These are phyloP conservation scores for Trametes versicolor DNA, from an alignment of 1,284 basidiomycete genomes.

Conservation along the genomic window DNA sequence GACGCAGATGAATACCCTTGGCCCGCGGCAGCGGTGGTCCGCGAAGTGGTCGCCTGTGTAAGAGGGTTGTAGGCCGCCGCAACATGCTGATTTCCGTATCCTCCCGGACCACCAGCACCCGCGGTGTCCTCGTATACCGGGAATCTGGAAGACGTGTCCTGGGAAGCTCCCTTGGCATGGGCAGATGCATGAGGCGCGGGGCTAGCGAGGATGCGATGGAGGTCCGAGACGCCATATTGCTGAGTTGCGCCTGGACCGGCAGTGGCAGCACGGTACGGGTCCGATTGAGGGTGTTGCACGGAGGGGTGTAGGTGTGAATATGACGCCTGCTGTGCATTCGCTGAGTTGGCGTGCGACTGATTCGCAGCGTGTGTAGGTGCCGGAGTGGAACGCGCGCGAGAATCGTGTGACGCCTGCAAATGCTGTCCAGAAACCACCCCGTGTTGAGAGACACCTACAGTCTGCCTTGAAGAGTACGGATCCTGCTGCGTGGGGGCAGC, in stretches of 20 bases:
- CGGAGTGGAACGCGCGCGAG: constrained; percentile 23
- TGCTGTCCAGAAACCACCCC: not conserved
- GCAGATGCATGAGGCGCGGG: constrained; percentile 3
- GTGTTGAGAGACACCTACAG: not conserved
- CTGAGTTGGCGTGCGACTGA: constrained; percentile 4
- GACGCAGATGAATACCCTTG: constrained; percentile 23
- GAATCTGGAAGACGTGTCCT: constrained; percentile 26
- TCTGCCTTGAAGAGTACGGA: constrained; percentile 14
- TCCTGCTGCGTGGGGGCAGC: constrained; percentile 22
- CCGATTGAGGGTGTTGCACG: constrained; percentile 6
- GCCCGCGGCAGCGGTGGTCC: constrained; percentile 2
- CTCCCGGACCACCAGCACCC: not conserved
- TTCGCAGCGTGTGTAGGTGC: constrained; percentile 8
- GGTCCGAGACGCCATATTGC: constrained; percentile 9
- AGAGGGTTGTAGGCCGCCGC: constrained; percentile 2
- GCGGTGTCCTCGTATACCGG: constrained; percentile 27
- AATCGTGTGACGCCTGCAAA: constrained; percentile 20
- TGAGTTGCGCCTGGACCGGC: not conserved
- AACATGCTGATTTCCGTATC: constrained; percentile 13
- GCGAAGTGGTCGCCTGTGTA: not conserved
- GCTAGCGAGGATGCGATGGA: not conserved
- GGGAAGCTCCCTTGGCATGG: constrained; percentile 15
- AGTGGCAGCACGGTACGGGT: constrained; percentile 16
- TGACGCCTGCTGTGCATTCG: constrained; percentile 15
- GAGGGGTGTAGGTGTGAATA: constrained; percentile 12